Evolutionary conservation across 768 basidiomycete genomes (phyloP), one percentile per base, ranked within the genome.

Genomic region (Mycena sanguinolenta): DNA sequence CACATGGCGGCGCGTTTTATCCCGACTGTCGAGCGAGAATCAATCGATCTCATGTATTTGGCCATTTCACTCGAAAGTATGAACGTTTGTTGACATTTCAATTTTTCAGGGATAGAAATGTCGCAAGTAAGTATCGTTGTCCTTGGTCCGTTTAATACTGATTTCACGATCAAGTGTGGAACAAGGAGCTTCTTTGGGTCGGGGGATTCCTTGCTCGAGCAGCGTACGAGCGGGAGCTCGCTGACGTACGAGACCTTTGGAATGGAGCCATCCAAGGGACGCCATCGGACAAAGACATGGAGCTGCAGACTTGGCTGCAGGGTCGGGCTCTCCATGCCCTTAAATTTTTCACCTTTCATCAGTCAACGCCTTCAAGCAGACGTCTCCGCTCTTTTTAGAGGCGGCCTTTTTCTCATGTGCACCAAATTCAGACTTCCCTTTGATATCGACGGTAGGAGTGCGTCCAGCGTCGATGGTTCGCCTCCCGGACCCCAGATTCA

Each of bases 11-110:
- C 94, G 12, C 86, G 96, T 3, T 98, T 98, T 77, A 97, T 99
- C 65, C 95, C 96, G 13, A 98, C 97, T 0, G 97, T 99, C 10
- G 97, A 99, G 79, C 89, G 97, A 70, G 97, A 99, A 81, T 93
- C 93, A 0, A 92, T 97, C 71, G 96, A 95, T 80, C 83, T 97
- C 34, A 92, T 95, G 92, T 94, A 76, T 80, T 90, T 78, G 65
- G 44, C n/a, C 19, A 57, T 27, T 23, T 28, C 59, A 50, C 17
- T 28, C 36, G 42, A 28, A n/a, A 58, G 16, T 25, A 25, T 7
- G 62, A 55, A 54, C 28, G 30, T 19, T 16, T 53, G 44, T 44
- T 58, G 13, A 66, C 60, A 44, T 34, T 55, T 42, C 62, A 4
- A 44, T 66, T 59, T 65, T 49, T 10, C 58, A 95, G 93, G 76